These are phyloP conservation scores for Asterionellopsis glacialis DNA, from an alignment of 108 stramenopile genomes.

Conservation along the genomic window DNA sequence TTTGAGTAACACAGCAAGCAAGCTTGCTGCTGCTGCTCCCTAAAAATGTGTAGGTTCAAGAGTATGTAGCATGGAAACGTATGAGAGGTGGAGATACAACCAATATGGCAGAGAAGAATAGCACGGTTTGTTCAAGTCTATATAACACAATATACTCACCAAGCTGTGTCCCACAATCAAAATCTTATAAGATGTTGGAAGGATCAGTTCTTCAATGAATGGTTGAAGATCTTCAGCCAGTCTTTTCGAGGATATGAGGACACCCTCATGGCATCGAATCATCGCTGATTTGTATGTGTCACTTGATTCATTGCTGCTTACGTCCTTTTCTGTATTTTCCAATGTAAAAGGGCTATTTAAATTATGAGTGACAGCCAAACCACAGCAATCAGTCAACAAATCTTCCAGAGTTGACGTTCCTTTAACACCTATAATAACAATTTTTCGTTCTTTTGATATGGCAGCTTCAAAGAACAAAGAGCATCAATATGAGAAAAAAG, in stretches of 20 bases:
- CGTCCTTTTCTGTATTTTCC: too few relatives aligned
- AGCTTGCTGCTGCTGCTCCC: conserved; percentile 45
- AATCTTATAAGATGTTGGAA: conserved; percentile 45
- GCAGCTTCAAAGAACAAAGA: conserved; percentile 7
- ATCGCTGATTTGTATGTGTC: too few relatives aligned
- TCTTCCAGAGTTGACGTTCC: conserved; percentile 52
- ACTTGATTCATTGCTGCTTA: too few relatives aligned
- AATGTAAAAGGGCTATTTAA: conserved; percentile 18
- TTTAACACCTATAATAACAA: conserved; percentile 47
- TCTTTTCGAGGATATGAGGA: conserved; percentile 27
- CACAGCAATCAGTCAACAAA: conserved; percentile 46
- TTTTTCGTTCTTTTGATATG: conserved; percentile 23
- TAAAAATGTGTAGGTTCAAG: too few relatives aligned
- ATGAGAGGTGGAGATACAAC: too few relatives aligned
- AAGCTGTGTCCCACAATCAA: conserved; percentile 41
- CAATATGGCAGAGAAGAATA: too few relatives aligned
- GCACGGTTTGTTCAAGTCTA: too few relatives aligned
- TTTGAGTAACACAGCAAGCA: conserved; percentile 36
- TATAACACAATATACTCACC: too few relatives aligned
- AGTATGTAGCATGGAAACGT: too few relatives aligned
- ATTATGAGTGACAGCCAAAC: conserved; percentile 18
- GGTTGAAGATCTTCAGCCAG: conserved; percentile 33
- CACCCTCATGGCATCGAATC: conserved; percentile 51
- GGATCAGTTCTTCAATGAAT: conserved; percentile 34
- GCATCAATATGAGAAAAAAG: too few relatives aligned